A percentile compares a stretch with the other conserved stretches of the same genome.
These are phyloP conservation scores for Panicum virgatum DNA, from an alignment of 202 grass and related monocot genomes.

Conservation along the genomic window DNA sequence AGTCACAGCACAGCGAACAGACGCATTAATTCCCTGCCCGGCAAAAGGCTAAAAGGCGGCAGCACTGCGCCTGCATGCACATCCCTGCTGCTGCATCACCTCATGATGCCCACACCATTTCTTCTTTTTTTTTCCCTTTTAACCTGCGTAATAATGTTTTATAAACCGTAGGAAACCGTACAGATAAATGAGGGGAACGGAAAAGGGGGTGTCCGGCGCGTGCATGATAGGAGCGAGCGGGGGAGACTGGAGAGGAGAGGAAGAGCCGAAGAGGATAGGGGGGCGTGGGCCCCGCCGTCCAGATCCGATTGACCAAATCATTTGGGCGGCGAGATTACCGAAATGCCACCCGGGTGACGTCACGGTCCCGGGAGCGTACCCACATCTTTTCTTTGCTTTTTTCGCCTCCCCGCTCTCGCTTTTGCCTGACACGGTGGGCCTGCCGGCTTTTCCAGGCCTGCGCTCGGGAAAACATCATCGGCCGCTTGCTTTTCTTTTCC, in stretches of 20 bases:
- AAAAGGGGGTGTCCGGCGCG: not conserved
- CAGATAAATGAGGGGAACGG: not conserved
- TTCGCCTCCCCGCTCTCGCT: not conserved
- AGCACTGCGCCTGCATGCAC: not conserved
- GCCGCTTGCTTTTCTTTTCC: not conserved
- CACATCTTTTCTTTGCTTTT: not conserved
- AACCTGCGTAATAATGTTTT: not conserved
- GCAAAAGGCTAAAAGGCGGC: conserved; percentile 10
- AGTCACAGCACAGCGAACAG: too few relatives aligned
- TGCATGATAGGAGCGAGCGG: conserved; percentile 5
- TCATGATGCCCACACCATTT: not conserved
- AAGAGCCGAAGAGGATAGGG: not conserved
- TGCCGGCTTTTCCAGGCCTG: conserved; percentile 4
- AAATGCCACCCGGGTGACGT: conserved; percentile 34
- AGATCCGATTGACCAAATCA: conserved; percentile 61
- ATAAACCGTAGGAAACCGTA: not conserved
- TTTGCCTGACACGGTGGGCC: conserved; percentile 45
- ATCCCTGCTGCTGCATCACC: not conserved
- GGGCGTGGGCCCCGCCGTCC: conserved; percentile 29
- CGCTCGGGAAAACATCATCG: conserved; percentile 46
- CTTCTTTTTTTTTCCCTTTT: not conserved
- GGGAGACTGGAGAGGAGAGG: too few relatives aligned
- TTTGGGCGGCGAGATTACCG: not conserved
- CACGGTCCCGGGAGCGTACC: conserved; percentile 5
- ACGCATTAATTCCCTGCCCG: not conserved